phyloP scores from a whole-genome alignment of 306 rosid genomes.

The barrel medic (Medicago truncatula) region DNA sequence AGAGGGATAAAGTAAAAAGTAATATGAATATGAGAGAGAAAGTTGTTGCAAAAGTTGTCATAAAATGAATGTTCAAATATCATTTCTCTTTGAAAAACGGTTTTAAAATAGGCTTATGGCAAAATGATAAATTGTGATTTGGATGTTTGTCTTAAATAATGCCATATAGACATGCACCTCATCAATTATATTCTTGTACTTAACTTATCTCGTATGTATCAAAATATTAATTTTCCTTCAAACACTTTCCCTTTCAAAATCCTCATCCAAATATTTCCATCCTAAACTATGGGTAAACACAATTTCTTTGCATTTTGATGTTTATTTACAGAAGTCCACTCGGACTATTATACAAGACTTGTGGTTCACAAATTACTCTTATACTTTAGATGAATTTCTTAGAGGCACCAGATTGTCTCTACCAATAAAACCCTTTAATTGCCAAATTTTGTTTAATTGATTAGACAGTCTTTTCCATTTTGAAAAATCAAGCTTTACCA shows the following conservation, averaged over 20 bases:
- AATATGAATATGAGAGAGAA: too few species aligned
- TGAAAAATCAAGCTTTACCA: conserved; percentile 9
- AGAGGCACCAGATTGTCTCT: neutral
- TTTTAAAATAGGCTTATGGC: too few species aligned
- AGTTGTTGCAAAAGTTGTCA: too few species aligned
- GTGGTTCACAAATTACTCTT: neutral
- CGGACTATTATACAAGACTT: neutral
- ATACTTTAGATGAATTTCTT: neutral
- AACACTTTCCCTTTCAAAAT: neutral
- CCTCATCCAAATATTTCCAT: neutral
- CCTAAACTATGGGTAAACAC: neutral
- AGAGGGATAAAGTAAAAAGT: too few species aligned
- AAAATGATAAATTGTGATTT: too few species aligned
- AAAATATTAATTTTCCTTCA: too few species aligned
- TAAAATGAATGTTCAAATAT: too few species aligned
- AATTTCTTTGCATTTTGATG: neutral
- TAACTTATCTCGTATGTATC: too few species aligned
- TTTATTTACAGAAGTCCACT: neutral
- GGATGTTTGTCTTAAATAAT: too few species aligned
- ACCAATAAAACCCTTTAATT: neutral
- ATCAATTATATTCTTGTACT: too few species aligned
- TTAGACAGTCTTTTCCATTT: neutral
- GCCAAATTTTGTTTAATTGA: neutral
- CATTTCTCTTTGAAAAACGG: too few species aligned
- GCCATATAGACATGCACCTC: too few species aligned